phyloP scores from a whole-genome alignment of 176 grass and related monocot species.

The Avena eriantha region DNA sequence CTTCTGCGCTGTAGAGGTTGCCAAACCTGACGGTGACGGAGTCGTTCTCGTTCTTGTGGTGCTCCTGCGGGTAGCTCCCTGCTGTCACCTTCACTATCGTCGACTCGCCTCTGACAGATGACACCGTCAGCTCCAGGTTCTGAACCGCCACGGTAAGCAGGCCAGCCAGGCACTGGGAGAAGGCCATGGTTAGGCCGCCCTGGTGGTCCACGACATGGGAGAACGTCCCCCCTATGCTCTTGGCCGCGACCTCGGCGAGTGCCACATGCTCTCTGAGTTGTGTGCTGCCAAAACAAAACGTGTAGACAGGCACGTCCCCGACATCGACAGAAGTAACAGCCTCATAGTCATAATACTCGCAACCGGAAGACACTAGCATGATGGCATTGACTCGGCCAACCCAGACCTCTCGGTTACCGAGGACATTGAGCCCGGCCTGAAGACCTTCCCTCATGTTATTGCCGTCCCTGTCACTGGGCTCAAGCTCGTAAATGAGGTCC shows the following conservation, averaged over 20 bases:
- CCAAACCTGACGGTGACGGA: constrained; percentile 21
- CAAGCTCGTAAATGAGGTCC: no score
- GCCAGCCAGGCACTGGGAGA: constrained; percentile 31
- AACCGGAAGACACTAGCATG: constrained; percentile 27
- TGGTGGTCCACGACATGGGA: neutral
- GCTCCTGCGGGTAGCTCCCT: neutral
- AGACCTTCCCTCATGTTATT: constrained; percentile 18
- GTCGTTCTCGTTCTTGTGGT: no score
- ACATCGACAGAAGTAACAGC: no score
- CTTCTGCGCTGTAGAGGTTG: constrained; percentile 21
- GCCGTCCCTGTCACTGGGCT: no score
- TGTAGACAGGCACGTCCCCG: neutral
- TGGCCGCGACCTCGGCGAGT: neutral
- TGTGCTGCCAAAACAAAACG: neutral
- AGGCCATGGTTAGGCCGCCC: neutral
- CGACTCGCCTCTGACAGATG: neutral
- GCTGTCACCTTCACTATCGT: neutral
- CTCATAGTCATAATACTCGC: no score
- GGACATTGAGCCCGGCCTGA: neutral
- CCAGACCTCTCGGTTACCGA: neutral
- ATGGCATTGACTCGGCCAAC: neutral
- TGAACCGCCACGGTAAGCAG: constrained; percentile 33
- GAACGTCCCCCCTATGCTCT: constrained; percentile 1
- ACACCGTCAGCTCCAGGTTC: constrained; percentile 3
- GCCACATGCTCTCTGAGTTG: no score